Percentiles rank a stretch among this genome's conserved stretches.
Conservation (phyloP, 2,329 filamentous ascomycete genomes). For the Teratosphaeria nubilosa region DNA sequence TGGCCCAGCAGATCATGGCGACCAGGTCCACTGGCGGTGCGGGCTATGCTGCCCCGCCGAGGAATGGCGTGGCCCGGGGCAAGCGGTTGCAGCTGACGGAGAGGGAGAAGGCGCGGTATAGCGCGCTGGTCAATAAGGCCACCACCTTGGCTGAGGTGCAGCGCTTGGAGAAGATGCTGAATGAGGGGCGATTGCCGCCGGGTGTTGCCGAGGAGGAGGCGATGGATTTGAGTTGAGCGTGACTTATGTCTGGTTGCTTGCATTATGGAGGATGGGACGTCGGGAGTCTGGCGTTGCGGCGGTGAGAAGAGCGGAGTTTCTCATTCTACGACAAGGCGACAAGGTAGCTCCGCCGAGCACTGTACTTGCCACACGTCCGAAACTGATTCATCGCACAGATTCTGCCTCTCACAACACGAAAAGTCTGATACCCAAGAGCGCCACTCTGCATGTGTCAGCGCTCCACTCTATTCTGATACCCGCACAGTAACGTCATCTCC, state of each 20-base stretch:
- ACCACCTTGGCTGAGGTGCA: conserved; percentile 86
- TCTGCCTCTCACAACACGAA: background rate
- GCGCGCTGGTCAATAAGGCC: conserved; percentile 79
- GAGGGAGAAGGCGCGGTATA: conserved; percentile 73
- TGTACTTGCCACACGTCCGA: background rate
- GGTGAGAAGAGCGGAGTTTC: background rate
- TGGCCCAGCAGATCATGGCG: conserved; percentile 55
- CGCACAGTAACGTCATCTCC: too few relatives aligned
- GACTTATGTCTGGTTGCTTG: too few relatives aligned
- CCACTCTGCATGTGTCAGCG: background rate
- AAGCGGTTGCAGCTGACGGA: conserved; percentile 56
- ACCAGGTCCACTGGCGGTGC: conserved; percentile 55
- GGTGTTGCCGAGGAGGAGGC: conserved; percentile 18
- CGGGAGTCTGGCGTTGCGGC: background rate
- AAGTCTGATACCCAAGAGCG: background rate
- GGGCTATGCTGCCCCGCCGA: conserved; percentile 25
- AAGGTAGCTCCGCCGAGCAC: background rate
- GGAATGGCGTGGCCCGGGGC: conserved; percentile 28
- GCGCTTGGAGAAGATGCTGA: conserved; percentile 78
- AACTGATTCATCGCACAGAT: background rate
- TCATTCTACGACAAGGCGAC: background rate
- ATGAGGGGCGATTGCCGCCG: conserved; percentile 71
- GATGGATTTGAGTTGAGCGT: conserved; percentile 26
- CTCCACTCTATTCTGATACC: background rate
- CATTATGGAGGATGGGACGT: background rate